These are phyloP conservation scores for Suillus spraguei DNA, from an alignment of 768 basidiomycete species.

Conservation along the genomic window DNA sequence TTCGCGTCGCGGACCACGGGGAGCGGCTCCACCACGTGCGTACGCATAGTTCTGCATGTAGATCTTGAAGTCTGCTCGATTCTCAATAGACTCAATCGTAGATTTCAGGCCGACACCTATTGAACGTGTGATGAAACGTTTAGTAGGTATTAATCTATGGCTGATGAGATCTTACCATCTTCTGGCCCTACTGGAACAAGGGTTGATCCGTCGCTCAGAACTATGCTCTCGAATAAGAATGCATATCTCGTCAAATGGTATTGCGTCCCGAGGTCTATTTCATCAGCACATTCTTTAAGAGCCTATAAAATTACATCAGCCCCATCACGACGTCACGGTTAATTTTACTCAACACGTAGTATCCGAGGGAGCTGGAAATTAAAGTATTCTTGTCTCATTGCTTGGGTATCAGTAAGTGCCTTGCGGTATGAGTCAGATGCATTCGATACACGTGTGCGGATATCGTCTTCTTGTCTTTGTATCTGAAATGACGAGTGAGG, in stretches of 20 bases:
- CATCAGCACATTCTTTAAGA: slow-evolving; percentile 93
- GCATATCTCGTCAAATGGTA: slow-evolving; percentile 96
- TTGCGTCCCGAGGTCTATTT: slow-evolving; percentile 96
- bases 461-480: slow-evolving; percentile 93
- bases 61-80: slow-evolving; percentile 90
- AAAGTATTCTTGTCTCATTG: slow-evolving; percentile 95
- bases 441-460: slow-evolving; percentile 79
- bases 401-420: slow-evolving; percentile 86
- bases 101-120: slow-evolving; percentile 77
- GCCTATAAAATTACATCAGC: slow-evolving; percentile 46
- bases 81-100: slow-evolving; percentile 90
- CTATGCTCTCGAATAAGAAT: slow-evolving; percentile 89
- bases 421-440: slow-evolving; percentile 91
- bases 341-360: slow-evolving; percentile 46
- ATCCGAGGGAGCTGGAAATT: slow-evolving; percentile 96
- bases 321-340: slow-evolving; percentile 15
- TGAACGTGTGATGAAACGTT: slow-evolving; percentile 6
- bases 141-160: neutral
- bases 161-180: slow-evolving; percentile 52
- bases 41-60: slow-evolving; percentile 99
- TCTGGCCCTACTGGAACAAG: slow-evolving; percentile 73
- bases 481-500: slow-evolving; percentile 49
- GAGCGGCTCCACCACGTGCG: slow-evolving; percentile 65
- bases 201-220: slow-evolving; percentile 86
- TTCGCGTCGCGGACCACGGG: slow-evolving; percentile 81